Percentiles rank a stretch among this genome's conserved stretches.
Conservation (phyloP, 176 grass and related monocot genomes). For the Ampelocalamus luodianensis region DNA sequence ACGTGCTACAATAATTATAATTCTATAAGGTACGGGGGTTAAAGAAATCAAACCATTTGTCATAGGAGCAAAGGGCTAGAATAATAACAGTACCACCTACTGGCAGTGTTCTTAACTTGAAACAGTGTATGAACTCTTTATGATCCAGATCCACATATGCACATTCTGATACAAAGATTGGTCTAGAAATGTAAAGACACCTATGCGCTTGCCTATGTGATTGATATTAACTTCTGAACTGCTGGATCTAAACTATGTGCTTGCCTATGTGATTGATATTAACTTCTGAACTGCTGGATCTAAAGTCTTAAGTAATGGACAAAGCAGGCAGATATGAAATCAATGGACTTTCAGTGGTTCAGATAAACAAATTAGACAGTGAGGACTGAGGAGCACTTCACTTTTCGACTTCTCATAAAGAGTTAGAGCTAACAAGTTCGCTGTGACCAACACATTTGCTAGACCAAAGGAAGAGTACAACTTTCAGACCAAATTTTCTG, state of each 20-base stretch:
- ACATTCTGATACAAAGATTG: conserved; percentile 15
- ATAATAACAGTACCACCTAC: neutral
- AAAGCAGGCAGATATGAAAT: conserved; percentile 16
- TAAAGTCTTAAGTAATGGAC: neutral
- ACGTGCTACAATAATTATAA: neutral
- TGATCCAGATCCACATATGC: conserved; percentile 5
- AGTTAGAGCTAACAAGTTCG: conserved; percentile 10
- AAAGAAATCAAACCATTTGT: conserved; percentile 21
- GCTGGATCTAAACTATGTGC: neutral
- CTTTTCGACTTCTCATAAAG: neutral
- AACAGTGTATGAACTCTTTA: neutral
- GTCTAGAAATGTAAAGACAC: neutral
- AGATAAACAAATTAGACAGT: neutral
- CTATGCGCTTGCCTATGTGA: neutral
- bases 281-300: neutral
- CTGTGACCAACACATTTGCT: conserved; percentile 12
- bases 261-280: neutral
- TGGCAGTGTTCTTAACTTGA: neutral
- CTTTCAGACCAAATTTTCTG: neutral
- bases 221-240: neutral
- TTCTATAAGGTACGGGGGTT: neutral
- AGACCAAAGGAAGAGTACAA: neutral
- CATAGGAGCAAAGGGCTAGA: neutral
- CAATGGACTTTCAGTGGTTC: neutral
- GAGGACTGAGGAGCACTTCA: neutral